These are phyloP conservation scores for Leccinum barrowsii DNA, from an alignment of 768 basidiomycete genomes.

Conservation along the genomic window DNA sequence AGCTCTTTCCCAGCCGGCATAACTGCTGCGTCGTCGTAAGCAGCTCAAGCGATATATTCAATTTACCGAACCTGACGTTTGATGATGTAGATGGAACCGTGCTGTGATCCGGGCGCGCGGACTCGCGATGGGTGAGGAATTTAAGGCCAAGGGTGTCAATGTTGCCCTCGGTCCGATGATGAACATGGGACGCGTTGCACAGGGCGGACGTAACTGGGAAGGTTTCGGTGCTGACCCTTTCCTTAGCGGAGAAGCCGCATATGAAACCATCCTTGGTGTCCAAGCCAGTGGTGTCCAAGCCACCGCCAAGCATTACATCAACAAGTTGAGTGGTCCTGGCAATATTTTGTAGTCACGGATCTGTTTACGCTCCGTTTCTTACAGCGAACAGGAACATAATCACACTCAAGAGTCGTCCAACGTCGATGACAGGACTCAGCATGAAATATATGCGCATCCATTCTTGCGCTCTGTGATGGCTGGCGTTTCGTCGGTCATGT, in stretches of 20 bases:
- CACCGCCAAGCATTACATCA: slow-evolving; percentile 80
- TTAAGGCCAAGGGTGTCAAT: slow-evolving; percentile 80
- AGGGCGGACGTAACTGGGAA: slow-evolving; percentile 91
- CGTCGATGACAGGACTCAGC: slow-evolving; percentile 43
- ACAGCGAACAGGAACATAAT: slow-evolving; percentile 36
- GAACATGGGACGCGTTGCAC: slow-evolving; percentile 77
- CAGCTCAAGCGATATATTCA: neutral
- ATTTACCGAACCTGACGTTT: neutral
- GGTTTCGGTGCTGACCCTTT: slow-evolving; percentile 93
- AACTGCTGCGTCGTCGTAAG: slow-evolving; percentile 77
- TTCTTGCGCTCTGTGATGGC: slow-evolving; percentile 61
- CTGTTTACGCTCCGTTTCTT: neutral
- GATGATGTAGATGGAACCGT: slow-evolving; percentile 59
- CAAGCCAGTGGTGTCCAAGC: slow-evolving; percentile 83
- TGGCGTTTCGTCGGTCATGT: slow-evolving; percentile 65
- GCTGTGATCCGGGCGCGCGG: slow-evolving; percentile 75
- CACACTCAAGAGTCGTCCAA: slow-evolving; percentile 34
- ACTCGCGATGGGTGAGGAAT: slow-evolving; percentile 76
- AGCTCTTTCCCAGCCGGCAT: slow-evolving; percentile 84
- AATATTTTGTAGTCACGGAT: neutral
- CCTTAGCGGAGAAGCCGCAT: slow-evolving; percentile 70
- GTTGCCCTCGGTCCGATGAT: slow-evolving; percentile 80
- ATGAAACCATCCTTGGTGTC: slow-evolving; percentile 79
- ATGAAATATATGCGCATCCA: slow-evolving; percentile 56
- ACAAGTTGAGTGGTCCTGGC: slow-evolving; percentile 47